A percentile compares a stretch with the other conserved stretches of the same genome.
Evolutionary conservation across 331 rosid species (phyloP).

Genomic region (Prunus yedoensis): DNA sequence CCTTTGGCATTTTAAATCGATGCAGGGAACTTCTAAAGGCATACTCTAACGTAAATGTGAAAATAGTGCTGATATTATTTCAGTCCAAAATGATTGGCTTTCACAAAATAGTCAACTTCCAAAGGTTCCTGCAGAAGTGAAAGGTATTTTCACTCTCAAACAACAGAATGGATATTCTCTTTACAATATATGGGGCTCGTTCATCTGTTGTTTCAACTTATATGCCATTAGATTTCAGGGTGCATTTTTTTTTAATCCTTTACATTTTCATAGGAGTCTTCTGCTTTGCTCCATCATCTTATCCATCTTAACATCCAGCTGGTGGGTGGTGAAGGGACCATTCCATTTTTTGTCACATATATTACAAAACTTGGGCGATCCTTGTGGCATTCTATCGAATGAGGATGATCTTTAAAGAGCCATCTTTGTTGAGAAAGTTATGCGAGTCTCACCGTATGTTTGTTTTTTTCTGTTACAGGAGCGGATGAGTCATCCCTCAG

Average conservation of each 20-base stretch:
- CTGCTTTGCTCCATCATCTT: background rate
- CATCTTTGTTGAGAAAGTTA: background rate
- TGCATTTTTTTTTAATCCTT: background rate
- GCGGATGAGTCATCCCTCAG: slow-evolving; percentile 27
- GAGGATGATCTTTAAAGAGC: background rate
- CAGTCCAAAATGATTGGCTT: slow-evolving; percentile 85
- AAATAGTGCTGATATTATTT: slow-evolving; percentile 69
- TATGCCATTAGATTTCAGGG: background rate
- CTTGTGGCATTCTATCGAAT: no score
- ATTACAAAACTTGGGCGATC: no score
- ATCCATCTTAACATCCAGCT: background rate
- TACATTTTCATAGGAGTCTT: background rate
- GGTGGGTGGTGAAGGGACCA: background rate
- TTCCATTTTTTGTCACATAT: background rate
- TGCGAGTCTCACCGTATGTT: background rate
- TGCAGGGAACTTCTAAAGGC: slow-evolving; percentile 85
- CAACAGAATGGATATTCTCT: background rate
- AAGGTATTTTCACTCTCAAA: slow-evolving; percentile 46
- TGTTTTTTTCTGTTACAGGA: slow-evolving; percentile 28
- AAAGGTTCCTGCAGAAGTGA: slow-evolving; percentile 42
- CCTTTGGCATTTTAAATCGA: slow-evolving; percentile 5
- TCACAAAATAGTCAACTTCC: slow-evolving; percentile 61
- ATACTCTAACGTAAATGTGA: slow-evolving; percentile 78
- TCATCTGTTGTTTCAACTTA: background rate
- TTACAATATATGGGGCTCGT: background rate